Evolutionary conservation across 2,329 filamentous ascomycete species (phyloP), one percentile per base, ranked within the genome.

Genomic region (Zymoseptoria brevis): DNA sequence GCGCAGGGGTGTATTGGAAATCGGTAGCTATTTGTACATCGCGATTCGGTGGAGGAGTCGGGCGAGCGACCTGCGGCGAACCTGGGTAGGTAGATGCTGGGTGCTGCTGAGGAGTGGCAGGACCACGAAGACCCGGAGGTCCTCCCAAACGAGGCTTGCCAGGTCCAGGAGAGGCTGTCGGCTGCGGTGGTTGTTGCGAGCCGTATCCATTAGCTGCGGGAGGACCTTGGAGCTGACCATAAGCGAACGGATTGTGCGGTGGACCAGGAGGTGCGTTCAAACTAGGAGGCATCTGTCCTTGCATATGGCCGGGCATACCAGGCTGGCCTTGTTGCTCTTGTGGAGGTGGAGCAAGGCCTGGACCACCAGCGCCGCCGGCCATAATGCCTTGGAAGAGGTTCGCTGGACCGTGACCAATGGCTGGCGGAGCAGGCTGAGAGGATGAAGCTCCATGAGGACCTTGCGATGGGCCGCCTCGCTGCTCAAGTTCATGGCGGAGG

Each of bases 341-440:
- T 21, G 71, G 72, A 64, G 88, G 88, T 64, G 77, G 78, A 2
- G 91, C 91, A 67, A 96, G 86, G 61, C 89, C 90, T 64, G 90
- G 88, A 62, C 89, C 90, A 68, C 87, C 88, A 77, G 93, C 90
- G 69, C 87, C 85, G 65, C 93, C 93, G 58, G 92, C 86, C 90
- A 99, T 97, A 72, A 97, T 96, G 58, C 90, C 91, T 67, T 90
- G 91, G 72, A 99, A 97, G 49, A 97, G 82, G 71, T 95, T 94
- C 73, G 88, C 93, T 58, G 86, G 85, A 24, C 93, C 92, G 71
- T 95, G 89, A 26, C 91, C 90, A 67, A 97, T 89, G 54, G 90
- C 79, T 41, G 87, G 92, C 41, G 94, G 93, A 62, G 89, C 88
- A 63, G 90, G 88, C 75, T 94, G 90, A 45, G 35, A 45, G 54